Evolutionary conservation across 805 yeast genomes (phyloP), one percentile per base, ranked within the genome.

Genomic region (Candida broadrunensis): DNA sequence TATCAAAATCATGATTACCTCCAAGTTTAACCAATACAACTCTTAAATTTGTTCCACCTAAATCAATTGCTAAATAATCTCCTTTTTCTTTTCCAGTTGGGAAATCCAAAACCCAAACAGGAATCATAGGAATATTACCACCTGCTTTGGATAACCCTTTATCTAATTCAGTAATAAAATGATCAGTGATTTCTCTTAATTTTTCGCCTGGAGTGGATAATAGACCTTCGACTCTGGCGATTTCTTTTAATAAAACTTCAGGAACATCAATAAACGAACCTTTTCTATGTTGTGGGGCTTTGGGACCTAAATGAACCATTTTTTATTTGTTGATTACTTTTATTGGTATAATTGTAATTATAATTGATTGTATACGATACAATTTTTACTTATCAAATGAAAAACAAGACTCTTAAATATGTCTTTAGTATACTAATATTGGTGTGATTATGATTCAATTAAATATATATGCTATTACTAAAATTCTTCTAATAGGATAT

Each of bases 41-140:
- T 63, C 99, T 81, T 65, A 91, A 76, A 71, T 91, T 91, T 47
- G 99, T 91, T 47, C 99, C 99, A 62, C 99, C 99, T 70, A 91
- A 77, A 64, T 91, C 99, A 45, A 93, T 85, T 39, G 98, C 97
- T 60, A 91, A 70, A 66, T 77, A 91, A 51, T 88, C 83, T 50
- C 99, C 99, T 32, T 75, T 77, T 65, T 91, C 99, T 51, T 80
- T 70, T 50, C 99, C 99, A 37, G 91, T 83, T 50, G 98, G 97
- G 72, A 73, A 85, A 57, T 85, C 95, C 75, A 89, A 72, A 41
- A 91, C 97, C 97, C 97, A 91, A 47, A 95, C 87, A 36, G 96
- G 96, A 60, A 85, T 89, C 98, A 91, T 91, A 46, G 99, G 98
- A 57, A 88, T 88, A 63, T 83, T 84, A 44, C 93, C 95, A 38